phyloP scores from a whole-genome alignment of 257 asterid species.

The Nicotiana attenuata region DNA sequence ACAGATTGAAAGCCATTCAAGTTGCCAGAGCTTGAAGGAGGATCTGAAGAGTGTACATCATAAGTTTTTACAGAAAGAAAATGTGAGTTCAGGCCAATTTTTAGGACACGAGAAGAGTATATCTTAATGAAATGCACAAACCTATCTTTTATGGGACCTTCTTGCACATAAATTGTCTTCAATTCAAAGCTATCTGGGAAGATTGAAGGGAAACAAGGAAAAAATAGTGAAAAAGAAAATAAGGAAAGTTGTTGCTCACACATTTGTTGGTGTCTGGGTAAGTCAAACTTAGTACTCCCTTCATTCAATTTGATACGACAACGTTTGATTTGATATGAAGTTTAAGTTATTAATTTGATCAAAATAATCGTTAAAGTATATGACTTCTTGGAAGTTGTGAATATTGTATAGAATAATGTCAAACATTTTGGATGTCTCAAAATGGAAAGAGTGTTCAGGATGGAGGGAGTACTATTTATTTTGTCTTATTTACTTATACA shows the following conservation, averaged over 20 bases:
- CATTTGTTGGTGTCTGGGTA: not conserved
- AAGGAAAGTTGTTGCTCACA: not conserved
- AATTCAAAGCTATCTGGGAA: not conserved
- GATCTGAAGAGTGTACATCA: slow-evolving; percentile 24
- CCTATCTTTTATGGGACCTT: not conserved
- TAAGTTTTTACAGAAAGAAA: slow-evolving; percentile 26
- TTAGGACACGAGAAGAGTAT: not conserved
- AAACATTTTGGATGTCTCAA: not conserved
- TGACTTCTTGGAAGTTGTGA: not conserved
- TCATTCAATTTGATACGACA: not conserved
- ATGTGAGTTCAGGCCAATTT: slow-evolving; percentile 15
- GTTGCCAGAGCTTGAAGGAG: slow-evolving; percentile 31
- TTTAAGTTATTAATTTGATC: not conserved
- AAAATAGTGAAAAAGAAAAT: not conserved
- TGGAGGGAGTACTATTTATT: not conserved
- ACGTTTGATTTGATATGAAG: not conserved
- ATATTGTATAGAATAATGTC: not conserved
- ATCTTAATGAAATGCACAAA: not conserved
- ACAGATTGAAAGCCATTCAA: slow-evolving; percentile 31
- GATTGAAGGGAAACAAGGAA: not conserved
- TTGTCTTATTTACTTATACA: not conserved
- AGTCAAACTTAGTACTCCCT: not conserved
- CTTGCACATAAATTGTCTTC: not conserved
- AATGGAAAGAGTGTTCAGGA: not conserved
- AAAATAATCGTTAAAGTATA: not conserved